Base-by-base conservation (phyloP, 345 rosid species). In the Citrus hindsii region DNA sequence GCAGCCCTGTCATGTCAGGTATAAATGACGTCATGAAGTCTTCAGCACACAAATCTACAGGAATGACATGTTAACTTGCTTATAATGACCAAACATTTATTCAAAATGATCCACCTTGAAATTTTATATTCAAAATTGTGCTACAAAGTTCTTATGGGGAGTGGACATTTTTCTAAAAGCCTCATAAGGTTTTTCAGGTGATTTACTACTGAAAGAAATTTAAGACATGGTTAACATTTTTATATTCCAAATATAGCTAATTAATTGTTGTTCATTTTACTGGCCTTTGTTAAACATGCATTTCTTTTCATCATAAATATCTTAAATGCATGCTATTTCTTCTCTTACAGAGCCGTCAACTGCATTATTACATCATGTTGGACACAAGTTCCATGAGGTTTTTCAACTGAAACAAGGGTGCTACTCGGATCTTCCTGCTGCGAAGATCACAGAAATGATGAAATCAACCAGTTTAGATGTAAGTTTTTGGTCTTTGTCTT, bases 391-490 rank as follows among this genome's bases (percentile, higher is more conserved):
- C 83, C 95, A 92, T 25, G 98, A 97, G 78, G 97, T 92, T 75
- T 92, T 94, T 80, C 98, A 90, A 76, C 76, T 94, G 82, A 94
- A 90, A 87, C 98, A 91, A 42, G 99, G 92, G n/a, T 83, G 90
- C 32, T 92, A 91, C 76, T 83, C 89, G 1, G 97, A 96, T 83
- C 92, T 94, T 82, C 88, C 97, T 18, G 90, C 93, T 2, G 86
- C 97, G 38, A 92, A 92, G 83, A 89, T 96, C 72, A 83, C 97
- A 21, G 98, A 94, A 84, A 94, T 94, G 93, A 88, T 93, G 95
- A 92, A 87, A 82, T 88, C 97, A 24, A 94, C 78, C 82, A 90
- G 92, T 79, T 85, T 93, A 84, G 98, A 94, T 70, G 99, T 93
- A 85, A 37, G 83, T 69, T 32, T 69, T 70, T 4, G 58, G 25